A percentile compares a stretch with the other conserved stretches of the same genome.
Evolutionary conservation across 148 eudicot genomes (phyloP).

Genomic region (Vaccinium darrowii): DNA sequence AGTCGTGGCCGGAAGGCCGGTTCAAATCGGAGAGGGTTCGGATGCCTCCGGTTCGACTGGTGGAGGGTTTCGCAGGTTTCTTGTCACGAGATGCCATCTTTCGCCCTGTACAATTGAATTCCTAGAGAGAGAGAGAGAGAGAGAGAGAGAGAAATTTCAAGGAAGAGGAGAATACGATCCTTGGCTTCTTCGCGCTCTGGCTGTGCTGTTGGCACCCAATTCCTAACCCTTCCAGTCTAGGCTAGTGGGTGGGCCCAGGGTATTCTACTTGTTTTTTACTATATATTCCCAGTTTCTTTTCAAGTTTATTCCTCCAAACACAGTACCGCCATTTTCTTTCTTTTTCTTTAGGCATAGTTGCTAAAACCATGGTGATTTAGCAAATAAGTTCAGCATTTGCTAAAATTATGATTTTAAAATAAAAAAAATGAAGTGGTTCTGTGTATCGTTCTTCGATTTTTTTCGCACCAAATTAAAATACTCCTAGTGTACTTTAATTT

Average conservation of each 20-base stretch:
- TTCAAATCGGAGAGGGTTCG: slow-evolving; percentile 88
- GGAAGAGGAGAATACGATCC: background rate
- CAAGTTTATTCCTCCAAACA: background rate
- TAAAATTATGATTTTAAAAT: no score
- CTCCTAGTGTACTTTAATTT: no score
- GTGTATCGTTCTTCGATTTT: no score
- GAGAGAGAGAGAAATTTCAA: background rate
- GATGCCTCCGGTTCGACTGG: slow-evolving; percentile 64
- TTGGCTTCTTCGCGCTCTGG: slow-evolving; percentile 4
- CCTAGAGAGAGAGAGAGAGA: slow-evolving; percentile 11
- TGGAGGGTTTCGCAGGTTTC: slow-evolving; percentile 64
- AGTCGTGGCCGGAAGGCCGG: slow-evolving; percentile 70
- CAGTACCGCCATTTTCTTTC: no score
- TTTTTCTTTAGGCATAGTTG: no score
- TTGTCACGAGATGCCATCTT: slow-evolving; percentile 78
- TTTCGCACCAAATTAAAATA: no score
- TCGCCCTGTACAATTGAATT: background rate
- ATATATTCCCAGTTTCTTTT: no score
- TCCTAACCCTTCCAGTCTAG: slow-evolving; percentile 2
- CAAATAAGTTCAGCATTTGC: no score
- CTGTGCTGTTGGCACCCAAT: background rate
- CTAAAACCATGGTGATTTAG: no score
- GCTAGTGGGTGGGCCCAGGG: background rate
- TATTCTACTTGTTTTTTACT: background rate
- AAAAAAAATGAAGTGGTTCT: no score